Evolutionary conservation across 179 eudicot genomes (phyloP).

Genomic region (Silene noctiflora): DNA sequence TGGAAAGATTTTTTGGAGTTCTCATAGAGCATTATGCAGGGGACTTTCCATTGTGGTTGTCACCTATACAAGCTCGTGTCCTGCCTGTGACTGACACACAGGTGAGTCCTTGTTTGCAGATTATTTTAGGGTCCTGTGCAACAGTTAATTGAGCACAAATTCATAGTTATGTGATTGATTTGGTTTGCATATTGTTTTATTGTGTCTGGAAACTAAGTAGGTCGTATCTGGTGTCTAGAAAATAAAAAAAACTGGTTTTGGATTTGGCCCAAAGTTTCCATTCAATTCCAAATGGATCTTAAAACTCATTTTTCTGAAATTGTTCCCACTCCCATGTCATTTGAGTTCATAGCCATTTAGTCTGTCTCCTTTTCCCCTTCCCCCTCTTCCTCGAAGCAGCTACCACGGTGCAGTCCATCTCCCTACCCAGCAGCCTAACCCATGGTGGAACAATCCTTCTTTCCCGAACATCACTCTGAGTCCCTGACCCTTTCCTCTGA

Average conservation of each 20-base stretch:
- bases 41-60: constrained; percentile 94
- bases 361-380: no score
- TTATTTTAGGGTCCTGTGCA: neutral
- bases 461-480: no score
- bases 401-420: no score
- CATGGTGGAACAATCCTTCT: no score
- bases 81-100: constrained; percentile 93
- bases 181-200: neutral
- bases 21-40: constrained; percentile 98
- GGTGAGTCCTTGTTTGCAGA: constrained; percentile 32
- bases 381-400: no score
- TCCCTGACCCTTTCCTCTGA: no score
- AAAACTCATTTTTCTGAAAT: no score
- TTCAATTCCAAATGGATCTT: no score
- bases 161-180: neutral
- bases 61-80: constrained; percentile 84
- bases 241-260: neutral
- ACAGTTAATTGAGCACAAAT: neutral
- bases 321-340: no score
- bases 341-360: no score
- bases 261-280: neutral
- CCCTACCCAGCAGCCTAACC: no score
- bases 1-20: constrained; percentile 93
- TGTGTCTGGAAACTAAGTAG: neutral
- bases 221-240: neutral